Base-by-base conservation (phyloP, 140 eudicot genomes). In the Senecio squalidus region DNA sequence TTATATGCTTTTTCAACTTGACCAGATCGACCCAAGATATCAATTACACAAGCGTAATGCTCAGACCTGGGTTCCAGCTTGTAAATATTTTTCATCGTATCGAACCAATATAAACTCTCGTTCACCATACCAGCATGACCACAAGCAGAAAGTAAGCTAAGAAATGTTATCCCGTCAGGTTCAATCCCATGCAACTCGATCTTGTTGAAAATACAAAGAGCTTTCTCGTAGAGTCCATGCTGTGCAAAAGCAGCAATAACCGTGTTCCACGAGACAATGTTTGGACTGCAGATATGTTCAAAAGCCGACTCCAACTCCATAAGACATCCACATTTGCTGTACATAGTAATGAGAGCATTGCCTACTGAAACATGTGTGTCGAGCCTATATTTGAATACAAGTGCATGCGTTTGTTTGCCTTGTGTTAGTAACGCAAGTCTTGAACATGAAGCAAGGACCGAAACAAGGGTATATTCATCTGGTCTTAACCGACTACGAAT, bases 1-100 rank as follows among this genome's bases (percentile, higher is more conserved):
- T 72, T 61, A 43, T 73, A 77, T 18, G 88, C 88, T 18, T 58
- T 67, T 55, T 73, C 73, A 67, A 81, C 73, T 66, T 70, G 72
- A 46, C 88, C 84, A 0, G 81, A 73, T 27, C 84, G 75, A 49
- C 84, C 73, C 70, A 77, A 66, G 33, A 74, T 74, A 40, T 81
- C 84, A 29, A 81, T 75, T 63, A 81, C 57, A 38, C 88, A 81
- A 15, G 88, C 81, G 36, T 74, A 82, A 65, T 77, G 89, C 65
- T 74, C 82, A 9, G 66, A 67, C 48, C 55, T 46, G 4, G 84
- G 79, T 4, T 33, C 31, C 58, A 74, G 48, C 6, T 67, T 58
- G 74, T 61, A 82, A 26, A 53, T 60, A n/a, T 9, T 53, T 44
- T 16, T 45, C 82, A 82, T 82, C 0, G 58, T 45, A 25, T 57